Evolutionary conservation across 2,329 filamentous ascomycete genomes (phyloP).

Genomic region (Hypomyces perniciosus): DNA sequence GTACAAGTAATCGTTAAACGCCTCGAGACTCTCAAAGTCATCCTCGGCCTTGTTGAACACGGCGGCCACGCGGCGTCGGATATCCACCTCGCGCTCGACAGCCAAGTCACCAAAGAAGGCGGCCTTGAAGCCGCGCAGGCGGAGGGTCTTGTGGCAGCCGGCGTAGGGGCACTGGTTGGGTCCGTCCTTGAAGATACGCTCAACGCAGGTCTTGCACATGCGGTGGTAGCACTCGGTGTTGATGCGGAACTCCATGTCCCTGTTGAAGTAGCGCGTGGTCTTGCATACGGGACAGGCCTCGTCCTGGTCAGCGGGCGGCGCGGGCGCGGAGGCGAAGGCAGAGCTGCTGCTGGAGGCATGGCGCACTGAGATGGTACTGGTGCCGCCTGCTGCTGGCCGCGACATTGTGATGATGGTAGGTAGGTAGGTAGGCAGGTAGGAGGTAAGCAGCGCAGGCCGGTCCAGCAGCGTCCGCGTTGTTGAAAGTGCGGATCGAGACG

Average conservation of each 20-base stretch:
- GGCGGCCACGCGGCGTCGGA: conserved; percentile 68
- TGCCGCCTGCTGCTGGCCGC: conserved; percentile 14
- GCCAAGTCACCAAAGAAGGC: conserved; percentile 86
- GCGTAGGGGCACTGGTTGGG: conserved; percentile 90
- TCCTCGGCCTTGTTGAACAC: conserved; percentile 87
- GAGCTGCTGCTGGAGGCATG: conserved; percentile 14
- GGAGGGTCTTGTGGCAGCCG: conserved; percentile 78
- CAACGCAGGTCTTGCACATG: conserved; percentile 95
- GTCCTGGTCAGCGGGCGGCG: conserved; percentile 28
- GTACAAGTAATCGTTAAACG: conserved; percentile 93
- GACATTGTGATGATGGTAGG: conserved; percentile 21
- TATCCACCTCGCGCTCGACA: conserved; percentile 91
- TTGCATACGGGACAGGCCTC: conserved; percentile 98
- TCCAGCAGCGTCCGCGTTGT: not conserved
- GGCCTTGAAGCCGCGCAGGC: conserved; percentile 74
- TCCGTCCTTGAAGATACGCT: conserved; percentile 86
- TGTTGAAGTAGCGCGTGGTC: conserved; percentile 90
- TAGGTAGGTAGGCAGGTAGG: not conserved
- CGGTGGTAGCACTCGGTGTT: conserved; percentile 99
- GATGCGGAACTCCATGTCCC: conserved; percentile 89
- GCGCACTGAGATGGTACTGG: conserved; percentile 25
- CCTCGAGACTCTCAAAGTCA: conserved; percentile 78
- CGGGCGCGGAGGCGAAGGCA: conserved; percentile 12
- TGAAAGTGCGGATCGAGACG: not conserved
- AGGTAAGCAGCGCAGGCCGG: not conserved